A percentile compares a stretch with the other conserved stretches of the same genome.
Evolutionary conservation across 805 yeast genomes (phyloP).

Genomic region (Lachancea waltii): DNA sequence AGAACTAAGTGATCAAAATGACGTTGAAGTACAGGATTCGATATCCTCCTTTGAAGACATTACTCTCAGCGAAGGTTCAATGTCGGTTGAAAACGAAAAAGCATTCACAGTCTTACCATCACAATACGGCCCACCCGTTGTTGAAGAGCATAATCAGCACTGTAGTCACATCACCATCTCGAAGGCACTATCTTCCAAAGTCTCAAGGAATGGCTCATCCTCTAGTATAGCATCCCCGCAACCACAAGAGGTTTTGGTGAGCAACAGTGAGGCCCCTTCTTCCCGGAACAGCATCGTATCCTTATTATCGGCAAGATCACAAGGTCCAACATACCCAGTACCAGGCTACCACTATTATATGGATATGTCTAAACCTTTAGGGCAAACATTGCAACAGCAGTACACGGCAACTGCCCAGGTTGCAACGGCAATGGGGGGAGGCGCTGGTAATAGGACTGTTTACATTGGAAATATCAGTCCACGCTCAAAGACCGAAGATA

Average conservation of each 20-base stretch:
- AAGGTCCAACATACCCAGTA: not conserved
- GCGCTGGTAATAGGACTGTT: conserved; percentile 55
- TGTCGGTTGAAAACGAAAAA: too few species aligned
- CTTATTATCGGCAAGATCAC: not conserved
- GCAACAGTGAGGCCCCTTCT: conserved; percentile 9
- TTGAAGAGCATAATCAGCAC: conserved; percentile 15
- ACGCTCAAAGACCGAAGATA: conserved; percentile 59
- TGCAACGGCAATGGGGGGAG: conserved; percentile 30
- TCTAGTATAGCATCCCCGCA: conserved; percentile 11
- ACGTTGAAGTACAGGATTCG: too few species aligned
- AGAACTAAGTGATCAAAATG: not conserved
- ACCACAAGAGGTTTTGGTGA: conserved; percentile 20
- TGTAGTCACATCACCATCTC: conserved; percentile 15
- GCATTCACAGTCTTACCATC: conserved; percentile 11
- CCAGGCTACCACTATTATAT: conserved; percentile 13
- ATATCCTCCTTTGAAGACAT: too few species aligned
- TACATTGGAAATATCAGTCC: conserved; percentile 63
- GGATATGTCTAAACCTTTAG: conserved; percentile 23
- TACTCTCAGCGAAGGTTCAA: too few species aligned
- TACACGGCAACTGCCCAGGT: conserved; percentile 25
- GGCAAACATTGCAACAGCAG: conserved; percentile 28
- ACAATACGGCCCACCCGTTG: conserved; percentile 16
- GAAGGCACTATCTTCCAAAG: conserved; percentile 11
- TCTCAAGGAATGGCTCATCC: not conserved
- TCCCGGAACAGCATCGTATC: conserved; percentile 5